phyloP scores from a whole-genome alignment of 2,329 filamentous ascomycete species.

The Scedosporium boydii region DNA sequence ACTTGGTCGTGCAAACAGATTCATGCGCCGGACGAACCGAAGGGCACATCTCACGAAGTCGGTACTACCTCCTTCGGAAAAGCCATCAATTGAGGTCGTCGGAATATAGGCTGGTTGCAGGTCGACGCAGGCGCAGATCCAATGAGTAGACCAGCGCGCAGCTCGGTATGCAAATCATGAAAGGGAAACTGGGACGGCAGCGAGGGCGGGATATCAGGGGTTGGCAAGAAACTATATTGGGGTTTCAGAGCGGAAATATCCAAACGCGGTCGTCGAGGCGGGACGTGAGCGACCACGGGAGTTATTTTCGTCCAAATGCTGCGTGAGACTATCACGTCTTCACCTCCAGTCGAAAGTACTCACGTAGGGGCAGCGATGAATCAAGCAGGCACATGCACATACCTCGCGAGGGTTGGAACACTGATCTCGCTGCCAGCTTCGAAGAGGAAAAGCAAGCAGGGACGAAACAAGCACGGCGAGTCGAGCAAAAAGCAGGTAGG shows the following conservation, averaged over 20 bases:
- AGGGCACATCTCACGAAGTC: background rate
- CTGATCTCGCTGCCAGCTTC: background rate
- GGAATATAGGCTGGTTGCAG: slow-evolving; percentile 2
- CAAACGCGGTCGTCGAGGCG: background rate
- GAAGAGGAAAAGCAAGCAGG: background rate
- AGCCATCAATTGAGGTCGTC: background rate
- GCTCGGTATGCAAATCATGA: background rate
- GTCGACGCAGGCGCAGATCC: background rate
- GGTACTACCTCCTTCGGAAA: slow-evolving; percentile 1
- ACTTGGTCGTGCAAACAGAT: slow-evolving; percentile 3
- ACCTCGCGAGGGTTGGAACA: background rate
- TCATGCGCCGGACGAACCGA: slow-evolving; percentile 4
- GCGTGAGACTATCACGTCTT: background rate
- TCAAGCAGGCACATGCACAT: background rate
- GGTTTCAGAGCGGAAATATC: background rate
- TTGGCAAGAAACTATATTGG: background rate
- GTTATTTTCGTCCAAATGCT: background rate
- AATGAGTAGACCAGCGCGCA: background rate
- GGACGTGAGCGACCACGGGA: background rate
- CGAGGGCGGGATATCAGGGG: background rate
- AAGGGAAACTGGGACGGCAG: background rate
- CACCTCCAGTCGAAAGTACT: background rate
- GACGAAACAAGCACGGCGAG: background rate
- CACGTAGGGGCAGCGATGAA: background rate
- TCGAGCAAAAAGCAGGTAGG: background rate